phyloP scores from a whole-genome alignment of 768 basidiomycete species.

The Suillus decipiens region DNA sequence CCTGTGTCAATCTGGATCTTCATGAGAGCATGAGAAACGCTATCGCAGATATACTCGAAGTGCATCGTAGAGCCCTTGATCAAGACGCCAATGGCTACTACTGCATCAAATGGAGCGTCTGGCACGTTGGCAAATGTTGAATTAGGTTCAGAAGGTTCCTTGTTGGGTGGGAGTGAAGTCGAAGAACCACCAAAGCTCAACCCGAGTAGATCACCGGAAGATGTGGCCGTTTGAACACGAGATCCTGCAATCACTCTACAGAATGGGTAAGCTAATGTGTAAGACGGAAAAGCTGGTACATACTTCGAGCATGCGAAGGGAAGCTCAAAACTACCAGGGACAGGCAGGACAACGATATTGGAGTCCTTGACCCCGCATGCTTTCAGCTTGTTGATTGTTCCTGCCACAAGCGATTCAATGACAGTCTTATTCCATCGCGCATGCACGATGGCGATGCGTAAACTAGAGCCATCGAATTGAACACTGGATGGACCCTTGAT shows the following conservation, averaged over 20 bases:
- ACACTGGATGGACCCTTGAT: slow-evolving; percentile 78
- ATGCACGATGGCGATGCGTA: slow-evolving; percentile 92
- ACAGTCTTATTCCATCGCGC: slow-evolving; percentile 93
- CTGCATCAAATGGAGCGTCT: slow-evolving; percentile 81
- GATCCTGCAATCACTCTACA: slow-evolving; percentile 86
- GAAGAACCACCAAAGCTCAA: slow-evolving; percentile 44
- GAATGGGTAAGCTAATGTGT: slow-evolving; percentile 13
- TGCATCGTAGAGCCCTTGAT: slow-evolving; percentile 99
- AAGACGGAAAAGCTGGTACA: slow-evolving; percentile 13
- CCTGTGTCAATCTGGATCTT: slow-evolving; percentile 91
- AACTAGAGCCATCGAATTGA: slow-evolving; percentile 73
- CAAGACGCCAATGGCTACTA: slow-evolving; percentile 96
- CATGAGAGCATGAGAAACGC: slow-evolving; percentile 94
- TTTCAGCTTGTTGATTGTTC: slow-evolving; percentile 78
- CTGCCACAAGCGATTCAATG: slow-evolving; percentile 82
- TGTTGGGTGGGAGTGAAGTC: slow-evolving; percentile 32
- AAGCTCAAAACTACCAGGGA: slow-evolving; percentile 95
- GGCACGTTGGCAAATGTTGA: slow-evolving; percentile 44
- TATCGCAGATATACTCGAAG: slow-evolving; percentile 98
- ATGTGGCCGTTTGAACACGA: slow-evolving; percentile 75
- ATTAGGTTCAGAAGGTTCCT: slow-evolving; percentile 56
- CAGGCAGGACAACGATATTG: slow-evolving; percentile 89
- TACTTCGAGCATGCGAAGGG: slow-evolving; percentile 86
- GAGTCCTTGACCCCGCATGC: slow-evolving; percentile 83
- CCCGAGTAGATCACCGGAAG: slow-evolving; percentile 75